A percentile compares a stretch with the other conserved stretches of the same genome.
These are phyloP conservation scores for Allium fistulosum DNA, from an alignment of 106 monocot genomes.

Conservation along the genomic window DNA sequence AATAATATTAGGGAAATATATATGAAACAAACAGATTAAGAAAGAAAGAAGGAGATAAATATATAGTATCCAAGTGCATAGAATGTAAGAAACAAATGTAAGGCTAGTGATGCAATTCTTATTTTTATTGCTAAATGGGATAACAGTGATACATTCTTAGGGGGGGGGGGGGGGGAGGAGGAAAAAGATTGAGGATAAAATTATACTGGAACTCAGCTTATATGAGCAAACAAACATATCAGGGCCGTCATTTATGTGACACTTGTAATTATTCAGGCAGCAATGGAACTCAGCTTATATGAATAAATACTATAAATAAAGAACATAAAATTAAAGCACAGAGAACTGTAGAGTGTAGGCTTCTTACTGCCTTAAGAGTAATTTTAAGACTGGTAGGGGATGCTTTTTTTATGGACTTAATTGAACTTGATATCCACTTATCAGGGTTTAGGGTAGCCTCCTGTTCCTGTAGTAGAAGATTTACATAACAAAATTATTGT, in stretches of 20 bases:
- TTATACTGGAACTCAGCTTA: too few relatives aligned
- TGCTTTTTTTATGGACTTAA: conserved; percentile 76
- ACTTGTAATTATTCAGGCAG: too few relatives aligned
- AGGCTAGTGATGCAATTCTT: too few relatives aligned
- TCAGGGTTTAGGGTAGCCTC: conserved; percentile 36
- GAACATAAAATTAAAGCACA: neutral
- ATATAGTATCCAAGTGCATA: neutral
- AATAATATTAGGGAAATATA: neutral
- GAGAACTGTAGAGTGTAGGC: neutral
- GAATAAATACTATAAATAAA: neutral
- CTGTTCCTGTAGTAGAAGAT: conserved; percentile 43
- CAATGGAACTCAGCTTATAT: neutral
- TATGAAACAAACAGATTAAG: neutral
- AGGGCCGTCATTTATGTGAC: too few relatives aligned
- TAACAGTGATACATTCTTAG: too few relatives aligned
- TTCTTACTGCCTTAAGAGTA: conserved; percentile 70
- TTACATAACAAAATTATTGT: too few relatives aligned
- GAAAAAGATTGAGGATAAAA: too few relatives aligned
- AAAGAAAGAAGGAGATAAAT: neutral
- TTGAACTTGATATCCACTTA: conserved; percentile 48
- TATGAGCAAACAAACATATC: too few relatives aligned
- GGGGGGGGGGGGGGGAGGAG: too few relatives aligned
- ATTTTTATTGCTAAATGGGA: too few relatives aligned
- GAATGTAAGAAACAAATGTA: neutral
- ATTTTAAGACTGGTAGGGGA: conserved; percentile 92